Base-by-base conservation (phyloP, 2,329 filamentous ascomycete genomes). In the Diplocarpon mali region DNA sequence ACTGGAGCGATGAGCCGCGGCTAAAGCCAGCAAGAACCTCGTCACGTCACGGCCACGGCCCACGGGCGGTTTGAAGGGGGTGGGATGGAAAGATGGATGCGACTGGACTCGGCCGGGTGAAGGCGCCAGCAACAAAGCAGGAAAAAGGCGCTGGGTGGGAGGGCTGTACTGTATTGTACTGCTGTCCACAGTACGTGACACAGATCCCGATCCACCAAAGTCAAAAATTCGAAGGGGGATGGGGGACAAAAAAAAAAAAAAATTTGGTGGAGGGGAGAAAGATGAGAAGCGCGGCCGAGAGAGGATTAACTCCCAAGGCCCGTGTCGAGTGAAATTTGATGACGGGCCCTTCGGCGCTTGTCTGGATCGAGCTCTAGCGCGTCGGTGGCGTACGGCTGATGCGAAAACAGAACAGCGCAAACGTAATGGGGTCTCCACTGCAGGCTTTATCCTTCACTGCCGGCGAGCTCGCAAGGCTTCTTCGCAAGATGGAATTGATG, bases 331-430 rank as follows among this genome's bases (percentile, higher is more conserved):
- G 35, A 28, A 41, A 34, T 48, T 46, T 45, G 47, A 46, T 36
- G 42, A 29, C 17, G 31, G 32, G 32, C 37, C 38, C 40, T 46
- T 27, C 46, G 37, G 41, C 46, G 50, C 50, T 51, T 50, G 38
- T 9, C 48, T 40, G 32, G 42, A 52, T 42, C 24, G 6, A 29
- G 47, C 12, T 11, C 34, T 48, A 48, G 41, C n/a, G 47, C 36
- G 30, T 5, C 3, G 30, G 37, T 50, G 50, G 46, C 46, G 46
- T 44, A 46, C 39, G 44, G 51, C 45, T 50, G 49, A 50, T 47
- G 49, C 45, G 47, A 47, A 50, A 45, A 47, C 46, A 49, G 48
- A 46, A 50, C 50, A 50, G 50, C 46, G 52, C 47, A 32, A 32
- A 24, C 7, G 20, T 4, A 52, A 46, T 49, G 28, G 35, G 30